Base-by-base conservation (phyloP, 1,139 yeast genomes). In the Candida tunisiensis region DNA sequence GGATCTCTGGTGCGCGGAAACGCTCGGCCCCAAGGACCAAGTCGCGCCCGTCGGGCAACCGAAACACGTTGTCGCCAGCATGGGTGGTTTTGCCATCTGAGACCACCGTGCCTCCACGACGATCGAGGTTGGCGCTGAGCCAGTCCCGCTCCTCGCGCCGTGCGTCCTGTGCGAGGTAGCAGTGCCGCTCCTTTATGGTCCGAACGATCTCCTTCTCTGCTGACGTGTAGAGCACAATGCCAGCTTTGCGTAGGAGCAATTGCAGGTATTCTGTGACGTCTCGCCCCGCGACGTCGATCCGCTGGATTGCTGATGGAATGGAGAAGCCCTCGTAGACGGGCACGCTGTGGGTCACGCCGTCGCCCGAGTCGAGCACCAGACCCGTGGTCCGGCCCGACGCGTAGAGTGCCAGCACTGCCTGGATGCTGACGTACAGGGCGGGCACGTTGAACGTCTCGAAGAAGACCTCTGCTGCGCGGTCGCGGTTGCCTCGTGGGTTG, bases 381-480 rank as follows among this genome's bases (percentile, higher is more conserved):
- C 96, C 96, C 0, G 93, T 83, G 3, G 95, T 85, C 38, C 83
- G 57, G 0, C 96, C 96, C 3, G 80, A 67, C 0, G 95, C 85
- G 53, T 85, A 85, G 19, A 85, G 55, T 2, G 94, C 68, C 29
- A 85, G 56, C 9, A 83, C 85, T 0, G 93, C 91, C 39, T 83
- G 95, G 25, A 79, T 65, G 3, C 83, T 69, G 11, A 82, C 56
- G 45, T 80, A 80, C n/a, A 82, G 44, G 6, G 94, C 85, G 1
- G 94, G 94, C n/a, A 78, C 69, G 40, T 72, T 72, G 52, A 82
- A 79, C 25, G 71, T 74, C 45, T 85, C 96, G 50, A 80, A 85
- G 32, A 82, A 53, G 2, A 80, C 53, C 51, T 82, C 88, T 28
- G 85, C 74, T 60, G 78, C 70, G 28, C 53, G 60, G 34, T 74